Conservation (phyloP, 2,329 filamentous ascomycete genomes). For the Botrytis sinoallii region DNA sequence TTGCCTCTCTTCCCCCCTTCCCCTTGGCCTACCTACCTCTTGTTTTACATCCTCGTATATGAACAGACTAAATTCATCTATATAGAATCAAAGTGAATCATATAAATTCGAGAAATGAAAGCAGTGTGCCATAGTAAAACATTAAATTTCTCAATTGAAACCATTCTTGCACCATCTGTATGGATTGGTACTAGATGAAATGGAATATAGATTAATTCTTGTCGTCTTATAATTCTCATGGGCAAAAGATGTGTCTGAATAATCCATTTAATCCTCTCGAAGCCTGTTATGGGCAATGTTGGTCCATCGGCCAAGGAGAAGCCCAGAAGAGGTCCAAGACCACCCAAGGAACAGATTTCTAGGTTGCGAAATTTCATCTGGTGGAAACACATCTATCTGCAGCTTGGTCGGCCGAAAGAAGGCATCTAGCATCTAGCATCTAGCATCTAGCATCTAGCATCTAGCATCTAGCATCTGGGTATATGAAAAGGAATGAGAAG, state of each 20-base stretch:
- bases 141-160: constrained; percentile 1
- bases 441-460: neutral
- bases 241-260: neutral
- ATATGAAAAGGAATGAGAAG: neutral
- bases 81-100: neutral
- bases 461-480: neutral
- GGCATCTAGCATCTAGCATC: neutral
- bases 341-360: neutral
- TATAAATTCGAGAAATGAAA: neutral
- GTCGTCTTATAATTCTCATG: neutral
- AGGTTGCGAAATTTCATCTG: neutral
- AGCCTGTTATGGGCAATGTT: neutral
- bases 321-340: neutral
- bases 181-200: neutral
- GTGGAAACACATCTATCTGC: neutral
- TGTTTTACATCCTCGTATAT: neutral
- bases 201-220: neutral
- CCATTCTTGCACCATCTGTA: neutral
- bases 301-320: neutral
- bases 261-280: neutral
- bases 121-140: neutral
- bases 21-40: neutral
- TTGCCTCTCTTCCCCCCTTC: neutral
- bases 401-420: neutral
- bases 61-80: neutral